phyloP scores from a whole-genome alignment of 495 filamentous ascomycete genomes.

The Penicillium ochrochloron region DNA sequence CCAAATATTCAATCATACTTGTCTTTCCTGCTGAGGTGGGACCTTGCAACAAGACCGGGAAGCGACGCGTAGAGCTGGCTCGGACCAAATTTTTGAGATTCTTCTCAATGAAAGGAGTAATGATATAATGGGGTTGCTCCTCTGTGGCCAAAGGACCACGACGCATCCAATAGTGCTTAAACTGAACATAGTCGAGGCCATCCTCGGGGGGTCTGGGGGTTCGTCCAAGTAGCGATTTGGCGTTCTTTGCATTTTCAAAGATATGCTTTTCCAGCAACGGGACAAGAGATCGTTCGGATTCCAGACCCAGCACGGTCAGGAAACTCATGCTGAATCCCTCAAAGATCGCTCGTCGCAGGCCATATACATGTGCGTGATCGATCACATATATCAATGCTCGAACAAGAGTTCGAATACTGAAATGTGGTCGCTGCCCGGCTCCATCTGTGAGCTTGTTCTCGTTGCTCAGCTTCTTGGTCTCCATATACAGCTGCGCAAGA shows the following conservation, averaged over 20 bases:
- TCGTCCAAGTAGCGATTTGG: constrained; percentile 69
- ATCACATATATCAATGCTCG: constrained; percentile 84
- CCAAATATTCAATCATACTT: constrained; percentile 98
- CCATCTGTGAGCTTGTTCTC: constrained; percentile 88
- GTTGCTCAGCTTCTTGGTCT: constrained; percentile 79
- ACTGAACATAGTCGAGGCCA: constrained; percentile 78
- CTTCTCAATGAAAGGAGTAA: constrained; percentile 91
- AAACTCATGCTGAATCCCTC: constrained; percentile 99
- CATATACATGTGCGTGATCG: constrained; percentile 83
- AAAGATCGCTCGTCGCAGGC: constrained; percentile 82
- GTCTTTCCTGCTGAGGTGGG: constrained; percentile 98
- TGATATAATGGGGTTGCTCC: constrained; percentile 87
- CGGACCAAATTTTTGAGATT: constrained; percentile 93
- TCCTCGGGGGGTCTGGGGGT: constrained; percentile 76
- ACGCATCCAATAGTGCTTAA: constrained; percentile 91
- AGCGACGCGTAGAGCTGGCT: constrained; percentile 87
- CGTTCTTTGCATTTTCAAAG: constrained; percentile 67
- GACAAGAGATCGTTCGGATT: constrained; percentile 75
- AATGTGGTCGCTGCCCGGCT: constrained; percentile 90
- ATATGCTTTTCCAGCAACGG: constrained; percentile 84
- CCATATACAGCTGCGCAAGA: constrained; percentile 82
- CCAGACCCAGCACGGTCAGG: constrained; percentile 77
- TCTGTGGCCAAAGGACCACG: constrained; percentile 68
- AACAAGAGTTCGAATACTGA: constrained; percentile 93
- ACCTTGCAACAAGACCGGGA: constrained; percentile 95